A percentile compares a stretch with the other conserved stretches of the same genome.
These are phyloP conservation scores for Penicillium vulpinum DNA, from an alignment of 2,329 filamentous ascomycete species.

Conservation along the genomic window DNA sequence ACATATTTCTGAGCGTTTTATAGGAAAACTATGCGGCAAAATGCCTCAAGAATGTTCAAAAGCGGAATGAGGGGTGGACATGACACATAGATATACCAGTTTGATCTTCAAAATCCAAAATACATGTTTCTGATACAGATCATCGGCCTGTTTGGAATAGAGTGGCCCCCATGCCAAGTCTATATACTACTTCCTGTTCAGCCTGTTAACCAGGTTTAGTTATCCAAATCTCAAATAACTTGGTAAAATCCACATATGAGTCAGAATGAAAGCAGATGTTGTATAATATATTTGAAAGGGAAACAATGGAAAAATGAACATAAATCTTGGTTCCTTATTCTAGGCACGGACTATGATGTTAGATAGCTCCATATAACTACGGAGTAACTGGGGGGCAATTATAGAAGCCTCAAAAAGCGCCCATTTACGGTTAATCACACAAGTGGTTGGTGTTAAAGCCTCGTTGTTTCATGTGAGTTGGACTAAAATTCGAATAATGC, in stretches of 20 bases:
- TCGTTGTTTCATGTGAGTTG: not conserved
- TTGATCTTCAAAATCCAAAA: not conserved
- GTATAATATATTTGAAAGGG: not conserved
- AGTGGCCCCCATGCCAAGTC: constrained; percentile 4
- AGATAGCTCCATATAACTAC: not conserved
- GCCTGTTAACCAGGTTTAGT: not conserved
- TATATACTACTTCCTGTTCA: not conserved
- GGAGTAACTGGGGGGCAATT: constrained; percentile 1
- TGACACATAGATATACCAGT: constrained; percentile 5
- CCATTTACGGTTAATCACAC: constrained; percentile 2
- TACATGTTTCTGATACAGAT: constrained; percentile 1
- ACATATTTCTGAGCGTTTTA: constrained; percentile 6
- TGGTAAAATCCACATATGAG: not conserved
- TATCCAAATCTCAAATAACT: not conserved
- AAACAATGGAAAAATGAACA: not conserved
- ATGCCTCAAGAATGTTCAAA: constrained; percentile 21
- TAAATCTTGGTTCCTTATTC: not conserved
- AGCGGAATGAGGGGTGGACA: not conserved
- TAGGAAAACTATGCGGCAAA: constrained; percentile 11
- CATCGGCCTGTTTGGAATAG: not conserved
- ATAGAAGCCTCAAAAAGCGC: constrained; percentile 13
- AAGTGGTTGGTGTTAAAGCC: constrained; percentile 3
- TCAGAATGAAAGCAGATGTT: not conserved
- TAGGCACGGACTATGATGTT: constrained; percentile 3
- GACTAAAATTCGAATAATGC: not conserved